Evolutionary conservation across 805 yeast species (phyloP).

Genomic region (Pichia scutulata): DNA sequence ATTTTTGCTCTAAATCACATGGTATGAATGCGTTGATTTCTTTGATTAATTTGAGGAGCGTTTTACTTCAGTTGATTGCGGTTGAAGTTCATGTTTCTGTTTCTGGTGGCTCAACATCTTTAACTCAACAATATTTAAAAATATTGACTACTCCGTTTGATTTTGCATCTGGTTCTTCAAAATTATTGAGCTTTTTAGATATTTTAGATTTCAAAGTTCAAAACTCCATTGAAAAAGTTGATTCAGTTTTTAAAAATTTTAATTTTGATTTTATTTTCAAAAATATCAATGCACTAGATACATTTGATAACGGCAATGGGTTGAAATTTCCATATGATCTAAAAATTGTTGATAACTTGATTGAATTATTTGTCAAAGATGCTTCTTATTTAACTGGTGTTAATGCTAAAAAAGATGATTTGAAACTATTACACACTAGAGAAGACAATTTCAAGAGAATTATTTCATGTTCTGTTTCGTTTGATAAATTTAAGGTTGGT

Average conservation of each 20-base stretch:
- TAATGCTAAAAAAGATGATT: constrained; percentile 12
- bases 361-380: constrained; percentile 21
- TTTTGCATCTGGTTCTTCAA: constrained; percentile 53
- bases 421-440: constrained; percentile 16
- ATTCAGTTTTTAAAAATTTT: constrained; percentile 28
- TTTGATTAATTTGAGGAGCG: constrained; percentile 54
- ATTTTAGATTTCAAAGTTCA: constrained; percentile 49
- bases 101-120: constrained; percentile 38
- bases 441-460: constrained; percentile 29
- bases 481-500: constrained; percentile 37
- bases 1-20: constrained; percentile 28
- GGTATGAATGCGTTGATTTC: constrained; percentile 49
- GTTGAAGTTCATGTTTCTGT: constrained; percentile 62
- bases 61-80: constrained; percentile 57
- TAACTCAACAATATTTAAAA: constrained; percentile 45
- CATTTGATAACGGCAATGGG: constrained; percentile 10
- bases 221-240: constrained; percentile 37
- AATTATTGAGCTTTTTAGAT: constrained; percentile 63
- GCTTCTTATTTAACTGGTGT: constrained; percentile 17
- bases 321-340: constrained; percentile 33
- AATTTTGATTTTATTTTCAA: constrained; percentile 36
- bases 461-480: constrained; percentile 39
- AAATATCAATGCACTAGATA: constrained; percentile 28
- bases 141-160: constrained; percentile 44
- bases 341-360: constrained; percentile 29